A percentile compares a stretch with the other conserved stretches of the same genome.
phyloP scores from a whole-genome alignment of 2,329 filamentous ascomycete genomes.

The Reticulascus tulasneorum region DNA sequence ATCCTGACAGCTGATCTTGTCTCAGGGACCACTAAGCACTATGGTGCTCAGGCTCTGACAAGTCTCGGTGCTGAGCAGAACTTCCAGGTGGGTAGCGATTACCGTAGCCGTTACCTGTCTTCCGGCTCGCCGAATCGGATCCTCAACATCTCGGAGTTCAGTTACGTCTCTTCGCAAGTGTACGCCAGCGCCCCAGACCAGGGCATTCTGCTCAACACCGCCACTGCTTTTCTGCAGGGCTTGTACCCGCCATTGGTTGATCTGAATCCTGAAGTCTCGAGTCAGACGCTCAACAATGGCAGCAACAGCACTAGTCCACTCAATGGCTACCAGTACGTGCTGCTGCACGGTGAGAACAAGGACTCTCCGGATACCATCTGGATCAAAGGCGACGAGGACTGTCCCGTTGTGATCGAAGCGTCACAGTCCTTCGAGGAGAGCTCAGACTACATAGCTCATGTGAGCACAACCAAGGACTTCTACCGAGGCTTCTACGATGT shows the following conservation, averaged over 20 bases:
- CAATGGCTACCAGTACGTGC: slow-evolving; percentile 30
- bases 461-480: slow-evolving; percentile 23
- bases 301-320: slow-evolving; percentile 23
- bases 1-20: neutral
- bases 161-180: slow-evolving; percentile 26
- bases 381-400: slow-evolving; percentile 32
- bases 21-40: slow-evolving; percentile 29
- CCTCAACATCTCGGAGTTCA: slow-evolving; percentile 26
- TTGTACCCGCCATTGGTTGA: slow-evolving; percentile 27
- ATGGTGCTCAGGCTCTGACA: slow-evolving; percentile 26
- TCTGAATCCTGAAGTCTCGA: slow-evolving; percentile 21
- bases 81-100: slow-evolving; percentile 21
- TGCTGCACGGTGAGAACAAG: slow-evolving; percentile 23
- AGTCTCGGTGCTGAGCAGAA: slow-evolving; percentile 28
- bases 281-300: slow-evolving; percentile 26
- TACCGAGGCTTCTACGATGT: slow-evolving; percentile 25
- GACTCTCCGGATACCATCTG: slow-evolving; percentile 30
- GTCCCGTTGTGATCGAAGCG: slow-evolving; percentile 22
- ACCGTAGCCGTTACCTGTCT: slow-evolving; percentile 18
- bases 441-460: slow-evolving; percentile 19
- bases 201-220: slow-evolving; percentile 28
- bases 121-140: slow-evolving; percentile 23
- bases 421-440: slow-evolving; percentile 24
- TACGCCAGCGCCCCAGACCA: slow-evolving; percentile 28
- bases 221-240: slow-evolving; percentile 31